A percentile compares a stretch with the other conserved stretches of the same genome.
phyloP scores from a whole-genome alignment of 164 flowering plant genomes.

The Piper betle region DNA sequence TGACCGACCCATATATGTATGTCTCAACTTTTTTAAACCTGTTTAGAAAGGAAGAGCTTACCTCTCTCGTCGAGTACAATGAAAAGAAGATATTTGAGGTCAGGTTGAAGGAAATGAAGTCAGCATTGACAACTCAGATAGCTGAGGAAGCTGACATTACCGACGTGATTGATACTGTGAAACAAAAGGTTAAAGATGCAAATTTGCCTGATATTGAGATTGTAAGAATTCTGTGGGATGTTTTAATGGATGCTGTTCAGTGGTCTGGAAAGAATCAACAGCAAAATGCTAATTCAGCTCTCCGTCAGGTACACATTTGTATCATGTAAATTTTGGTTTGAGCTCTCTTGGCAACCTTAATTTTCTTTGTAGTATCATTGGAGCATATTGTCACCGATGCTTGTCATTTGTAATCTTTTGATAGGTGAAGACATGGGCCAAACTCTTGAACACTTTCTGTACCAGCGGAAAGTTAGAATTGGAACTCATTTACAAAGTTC shows the following conservation, averaged over 20 bases:
- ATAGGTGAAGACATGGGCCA: slow-evolving; percentile 93
- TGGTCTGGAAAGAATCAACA: slow-evolving; percentile 99
- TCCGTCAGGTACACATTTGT: slow-evolving; percentile 54
- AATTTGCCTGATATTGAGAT: slow-evolving; percentile 82
- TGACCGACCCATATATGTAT: background rate
- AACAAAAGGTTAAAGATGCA: slow-evolving; percentile 82
- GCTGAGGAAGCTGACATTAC: slow-evolving; percentile 74
- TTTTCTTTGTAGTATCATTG: background rate
- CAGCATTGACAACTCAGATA: slow-evolving; percentile 74
- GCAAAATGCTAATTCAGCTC: slow-evolving; percentile 91
- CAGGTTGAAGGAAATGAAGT: slow-evolving; percentile 86
- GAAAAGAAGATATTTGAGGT: slow-evolving; percentile 94
- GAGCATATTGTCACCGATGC: background rate
- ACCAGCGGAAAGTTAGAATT: slow-evolving; percentile 84
- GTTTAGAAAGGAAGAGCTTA: slow-evolving; percentile 67
- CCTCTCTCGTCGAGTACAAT: slow-evolving; percentile 68
- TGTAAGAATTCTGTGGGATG: slow-evolving; percentile 88
- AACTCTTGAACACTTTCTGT: slow-evolving; percentile 68
- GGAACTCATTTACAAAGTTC: slow-evolving; percentile 91
- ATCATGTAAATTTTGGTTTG: background rate
- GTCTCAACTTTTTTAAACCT: background rate
- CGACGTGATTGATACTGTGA: slow-evolving; percentile 79
- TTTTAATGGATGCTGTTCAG: slow-evolving; percentile 94
- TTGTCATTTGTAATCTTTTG: background rate
- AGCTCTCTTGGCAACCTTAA: background rate